phyloP scores from a whole-genome alignment of 257 asterid genomes.

The Fraxinus anomala region DNA sequence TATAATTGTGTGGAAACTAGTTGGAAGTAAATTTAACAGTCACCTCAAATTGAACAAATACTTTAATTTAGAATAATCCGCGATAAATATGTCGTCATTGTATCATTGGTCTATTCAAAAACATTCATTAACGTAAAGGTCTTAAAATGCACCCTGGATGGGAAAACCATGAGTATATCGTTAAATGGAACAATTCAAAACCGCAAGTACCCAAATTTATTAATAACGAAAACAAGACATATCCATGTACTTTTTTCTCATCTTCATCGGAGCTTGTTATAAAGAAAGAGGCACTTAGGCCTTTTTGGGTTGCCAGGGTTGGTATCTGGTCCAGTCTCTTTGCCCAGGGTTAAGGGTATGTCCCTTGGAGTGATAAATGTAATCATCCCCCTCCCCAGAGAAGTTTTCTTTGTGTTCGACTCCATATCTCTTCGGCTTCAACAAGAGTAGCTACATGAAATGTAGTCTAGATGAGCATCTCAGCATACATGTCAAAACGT shows the following conservation, averaged over 20 bases:
- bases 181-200: not conserved
- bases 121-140: not conserved
- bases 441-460: constrained; percentile 70
- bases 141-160: not conserved
- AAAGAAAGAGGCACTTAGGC: constrained; percentile 29
- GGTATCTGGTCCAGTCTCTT: constrained; percentile 94
- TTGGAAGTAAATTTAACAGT: no score
- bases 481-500: constrained; percentile 9
- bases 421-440: constrained; percentile 91
- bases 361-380: constrained; percentile 96
- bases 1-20: no score
- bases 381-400: constrained; percentile 96
- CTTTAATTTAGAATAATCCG: not conserved
- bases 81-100: not conserved
- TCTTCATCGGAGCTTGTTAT: constrained; percentile 24
- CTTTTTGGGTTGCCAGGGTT: constrained; percentile 86
- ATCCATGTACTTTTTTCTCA: constrained; percentile 23
- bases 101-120: not conserved
- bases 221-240: constrained; percentile 31
- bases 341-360: constrained; percentile 91
- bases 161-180: not conserved
- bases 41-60: not conserved
- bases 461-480: constrained; percentile 27
- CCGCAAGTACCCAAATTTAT: constrained; percentile 34
- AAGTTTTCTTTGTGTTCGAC: constrained; percentile 89